Evolutionary conservation across 306 rosid species (phyloP), one percentile per base, ranked within the genome.

Genomic region (Trifolium subterraneum): DNA sequence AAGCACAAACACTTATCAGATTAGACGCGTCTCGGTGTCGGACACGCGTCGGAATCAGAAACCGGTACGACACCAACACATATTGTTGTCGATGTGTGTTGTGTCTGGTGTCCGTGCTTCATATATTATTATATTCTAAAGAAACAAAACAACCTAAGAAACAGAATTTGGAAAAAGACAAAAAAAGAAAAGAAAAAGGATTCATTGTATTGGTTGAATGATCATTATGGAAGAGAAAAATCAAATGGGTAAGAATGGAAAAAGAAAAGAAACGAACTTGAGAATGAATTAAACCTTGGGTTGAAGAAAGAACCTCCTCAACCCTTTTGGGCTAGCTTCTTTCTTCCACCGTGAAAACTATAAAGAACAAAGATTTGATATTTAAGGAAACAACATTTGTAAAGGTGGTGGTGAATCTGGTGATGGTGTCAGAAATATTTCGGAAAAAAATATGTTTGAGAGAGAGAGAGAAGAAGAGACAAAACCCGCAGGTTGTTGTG

Each of bases 211-310:
- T 75, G 56, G 22, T 63, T 15, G 19, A 51, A 74, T 70, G 13
- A 36, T 68, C 0, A 38, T 60, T 62, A 22, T 20, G 68, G 10
- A 51, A 44, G 55, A 76, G 69, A 41, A 42, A 33, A 75, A 70
- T 8, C 5, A 45, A 67, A 51, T n/a, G 23, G 20, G 10, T 6
- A 10, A 2, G 12, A 48, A 36, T 9, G 10, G 14, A 73, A 38
- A 48, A 51, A 20, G 41, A 4, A 16, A 1, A 50, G 23, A 18
- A 39, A 50, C 9, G 33, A 76, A 10, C 19, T 73, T 69, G 73
- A 77, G 48, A 59, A 65, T 36, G 65, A 67, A 80, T 27, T 44
- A 39, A 16, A 85, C 96, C 88, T 80, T 84, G 79, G 81, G 48
- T 79, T 75, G 83, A 78, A 74, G 80, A 67, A 80, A 77, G 78